Base-by-base conservation (phyloP, 2,329 filamentous ascomycete species). In the Hypomyces rosellus region DNA sequence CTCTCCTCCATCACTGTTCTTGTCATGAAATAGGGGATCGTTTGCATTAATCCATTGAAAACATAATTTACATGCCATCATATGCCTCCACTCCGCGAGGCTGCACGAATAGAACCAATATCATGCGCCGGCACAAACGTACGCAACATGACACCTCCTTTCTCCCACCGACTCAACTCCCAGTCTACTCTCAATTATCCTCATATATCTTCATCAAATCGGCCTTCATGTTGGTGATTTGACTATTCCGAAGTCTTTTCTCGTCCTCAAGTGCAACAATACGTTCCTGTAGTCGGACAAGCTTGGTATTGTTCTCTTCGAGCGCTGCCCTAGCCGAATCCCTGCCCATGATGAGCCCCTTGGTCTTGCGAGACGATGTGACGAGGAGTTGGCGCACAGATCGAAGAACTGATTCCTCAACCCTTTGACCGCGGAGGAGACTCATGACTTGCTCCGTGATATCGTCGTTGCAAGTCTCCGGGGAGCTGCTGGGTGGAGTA, bases 321-420 rank as follows among this genome's bases (percentile, higher is more conserved):
- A 88, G 61, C 4, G 76, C 78, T 8, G 78, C 65, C n/a, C 87
- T 70, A 3, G 79, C 76, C 6, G 85, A 77, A 53, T 92, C 86
- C 2, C 86, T 73, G 1, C 85, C 85, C 54, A 77, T 77, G 37
- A 74, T 72, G 16, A 87, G 73, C 0, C 86, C 87, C 58, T 77
- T 79, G 0, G 76, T 74, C 46, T 74, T 76, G 46, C 82, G 67
- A 14, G 80, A 77, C 55, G 87, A 75, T 41, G 69, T 76, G 34
- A 75, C 71, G 33, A 88, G 69, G 7, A 79, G 57, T 20, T 56
- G 52, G 1, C 65, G 63, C 2, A 85, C 63, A 18, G 61, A 65
- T 2, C 57, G 51, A 4, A 71, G 64, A 1, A 70, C 66, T 0
- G 59, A 52, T 1, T 64, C 59, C 18, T 70, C 66, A 14, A 82